Evolutionary conservation across 495 filamentous ascomycete species (phyloP).

Genomic region (Aspergillus biplanus): DNA sequence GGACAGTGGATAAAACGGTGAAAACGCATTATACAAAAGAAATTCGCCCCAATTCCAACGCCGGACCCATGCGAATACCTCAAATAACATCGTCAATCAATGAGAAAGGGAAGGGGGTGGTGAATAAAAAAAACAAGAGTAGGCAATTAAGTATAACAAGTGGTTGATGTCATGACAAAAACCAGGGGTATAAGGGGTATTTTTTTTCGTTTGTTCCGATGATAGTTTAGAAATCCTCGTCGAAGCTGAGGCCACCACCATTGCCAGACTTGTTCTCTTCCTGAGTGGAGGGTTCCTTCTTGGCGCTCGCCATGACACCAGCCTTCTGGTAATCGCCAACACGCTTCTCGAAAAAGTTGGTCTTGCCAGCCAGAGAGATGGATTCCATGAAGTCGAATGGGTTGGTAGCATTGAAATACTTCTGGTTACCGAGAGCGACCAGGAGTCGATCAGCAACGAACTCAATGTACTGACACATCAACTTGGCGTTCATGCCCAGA

Average conservation of each 20-base stretch:
- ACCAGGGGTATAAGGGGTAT: conserved; percentile 29
- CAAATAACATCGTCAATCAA: conserved; percentile 40
- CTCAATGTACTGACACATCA: conserved; percentile 99
- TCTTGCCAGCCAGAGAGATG: conserved; percentile 98
- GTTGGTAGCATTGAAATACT: conserved; percentile 89
- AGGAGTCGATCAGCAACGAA: conserved; percentile 97
- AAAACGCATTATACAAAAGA: conserved; percentile 22
- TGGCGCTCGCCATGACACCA: conserved; percentile 93
- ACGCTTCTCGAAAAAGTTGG: conserved; percentile 99
- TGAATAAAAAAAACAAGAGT: conserved; percentile 23
- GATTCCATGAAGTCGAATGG: conserved; percentile 99
- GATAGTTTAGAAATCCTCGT: conserved; percentile 87
- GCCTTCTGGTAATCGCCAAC: conserved; percentile 99
- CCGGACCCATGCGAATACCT: conserved; percentile 48
- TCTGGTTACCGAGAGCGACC: conserved; percentile 87
- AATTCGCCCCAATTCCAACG: conserved; percentile 35
- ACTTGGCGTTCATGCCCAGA: conserved; percentile 93
- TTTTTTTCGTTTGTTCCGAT: conserved; percentile 10
- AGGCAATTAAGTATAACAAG: conserved; percentile 29
- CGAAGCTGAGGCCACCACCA: conserved; percentile 83
- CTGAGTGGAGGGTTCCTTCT: conserved; percentile 67
- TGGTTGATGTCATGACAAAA: conserved; percentile 11
- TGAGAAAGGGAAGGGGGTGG: conserved; percentile 16
- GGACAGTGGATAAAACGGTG: not conserved
- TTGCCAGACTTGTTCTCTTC: conserved; percentile 59